Conservation (phyloP, 2,329 filamentous ascomycete species). For the Colletotrichum theobromicola region DNA sequence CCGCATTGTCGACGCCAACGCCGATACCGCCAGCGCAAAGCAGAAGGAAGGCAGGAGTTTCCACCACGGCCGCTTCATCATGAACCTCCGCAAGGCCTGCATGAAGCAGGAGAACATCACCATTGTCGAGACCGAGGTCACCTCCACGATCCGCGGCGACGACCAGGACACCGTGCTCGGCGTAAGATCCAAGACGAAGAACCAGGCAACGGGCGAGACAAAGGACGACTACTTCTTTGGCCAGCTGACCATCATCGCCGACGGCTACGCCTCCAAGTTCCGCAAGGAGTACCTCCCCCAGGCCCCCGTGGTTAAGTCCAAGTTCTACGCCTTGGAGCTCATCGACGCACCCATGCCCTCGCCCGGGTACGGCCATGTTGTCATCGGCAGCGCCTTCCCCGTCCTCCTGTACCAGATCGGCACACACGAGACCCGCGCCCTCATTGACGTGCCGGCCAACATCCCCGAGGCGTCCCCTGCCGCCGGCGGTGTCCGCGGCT, state of each 20-base stretch:
- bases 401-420: slow-evolving; percentile 97
- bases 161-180: slow-evolving; percentile 78
- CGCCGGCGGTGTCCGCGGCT: slow-evolving; percentile 82
- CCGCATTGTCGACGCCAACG: slow-evolving; percentile 14
- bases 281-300: slow-evolving; percentile 77
- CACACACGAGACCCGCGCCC: slow-evolving; percentile 86
- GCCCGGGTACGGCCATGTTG: slow-evolving; percentile 82
- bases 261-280: slow-evolving; percentile 93
- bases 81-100: slow-evolving; percentile 78
- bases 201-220: slow-evolving; percentile 61
- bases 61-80: slow-evolving; percentile 94
- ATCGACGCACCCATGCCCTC: slow-evolving; percentile 83
- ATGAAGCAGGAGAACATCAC: slow-evolving; percentile 81
- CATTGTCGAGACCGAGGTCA: slow-evolving; percentile 88
- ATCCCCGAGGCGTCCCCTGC: slow-evolving; percentile 74
- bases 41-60: slow-evolving; percentile 76
- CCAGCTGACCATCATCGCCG: slow-evolving; percentile 84
- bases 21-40: slow-evolving; percentile 20
- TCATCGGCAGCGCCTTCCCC: slow-evolving; percentile 78
- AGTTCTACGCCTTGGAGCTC: slow-evolving; percentile 93
- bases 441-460: slow-evolving; percentile 86
- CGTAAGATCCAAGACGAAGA: slow-evolving; percentile 74
- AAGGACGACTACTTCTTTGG: slow-evolving; percentile 82
- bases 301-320: slow-evolving; percentile 75
- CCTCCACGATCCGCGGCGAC: slow-evolving; percentile 73